Evolutionary conservation across 2,329 filamentous ascomycete species (phyloP).

Genomic region (Alternaria consortialis): DNA sequence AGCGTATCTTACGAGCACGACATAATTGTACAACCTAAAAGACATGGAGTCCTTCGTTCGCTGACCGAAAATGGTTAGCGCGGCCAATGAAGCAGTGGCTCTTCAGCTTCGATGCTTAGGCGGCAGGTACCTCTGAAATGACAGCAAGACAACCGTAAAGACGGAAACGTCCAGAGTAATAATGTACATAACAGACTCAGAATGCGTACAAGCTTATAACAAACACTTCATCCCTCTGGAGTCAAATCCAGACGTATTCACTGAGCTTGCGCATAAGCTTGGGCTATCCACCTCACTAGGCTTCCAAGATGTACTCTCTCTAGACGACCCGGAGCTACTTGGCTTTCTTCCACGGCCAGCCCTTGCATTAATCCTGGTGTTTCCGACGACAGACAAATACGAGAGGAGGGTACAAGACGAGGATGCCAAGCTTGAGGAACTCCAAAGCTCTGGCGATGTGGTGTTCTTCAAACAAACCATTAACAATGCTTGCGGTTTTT

Average conservation of each 20-base stretch:
- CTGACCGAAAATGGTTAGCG: not conserved
- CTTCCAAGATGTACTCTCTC: conserved; percentile 88
- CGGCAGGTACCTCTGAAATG: not conserved
- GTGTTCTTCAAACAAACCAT: conserved; percentile 96
- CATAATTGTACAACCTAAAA: not conserved
- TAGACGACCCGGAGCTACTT: conserved; percentile 82
- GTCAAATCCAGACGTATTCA: conserved; percentile 90
- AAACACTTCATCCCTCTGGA: conserved; percentile 55
- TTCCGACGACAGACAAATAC: conserved; percentile 82
- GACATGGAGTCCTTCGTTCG: not conserved
- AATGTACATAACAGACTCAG: not conserved
- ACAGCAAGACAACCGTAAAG: not conserved
- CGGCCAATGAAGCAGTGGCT: not conserved
- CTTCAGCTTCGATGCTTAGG: not conserved
- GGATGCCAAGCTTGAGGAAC: conserved; percentile 68
- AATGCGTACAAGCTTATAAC: not conserved
- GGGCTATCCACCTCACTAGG: conserved; percentile 75
- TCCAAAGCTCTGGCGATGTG: conserved; percentile 75
- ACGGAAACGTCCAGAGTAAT: not conserved
- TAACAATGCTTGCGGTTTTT: conserved; percentile 89
- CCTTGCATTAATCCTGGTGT: conserved; percentile 87
- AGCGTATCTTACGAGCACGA: not conserved
- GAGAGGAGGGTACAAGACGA: conserved; percentile 76
- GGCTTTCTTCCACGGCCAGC: conserved; percentile 85
- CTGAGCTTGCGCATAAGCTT: conserved; percentile 79